A percentile compares a stretch with the other conserved stretches of the same genome.
phyloP scores from a whole-genome alignment of 306 rosid species.

The Sesbania bispinosa region DNA sequence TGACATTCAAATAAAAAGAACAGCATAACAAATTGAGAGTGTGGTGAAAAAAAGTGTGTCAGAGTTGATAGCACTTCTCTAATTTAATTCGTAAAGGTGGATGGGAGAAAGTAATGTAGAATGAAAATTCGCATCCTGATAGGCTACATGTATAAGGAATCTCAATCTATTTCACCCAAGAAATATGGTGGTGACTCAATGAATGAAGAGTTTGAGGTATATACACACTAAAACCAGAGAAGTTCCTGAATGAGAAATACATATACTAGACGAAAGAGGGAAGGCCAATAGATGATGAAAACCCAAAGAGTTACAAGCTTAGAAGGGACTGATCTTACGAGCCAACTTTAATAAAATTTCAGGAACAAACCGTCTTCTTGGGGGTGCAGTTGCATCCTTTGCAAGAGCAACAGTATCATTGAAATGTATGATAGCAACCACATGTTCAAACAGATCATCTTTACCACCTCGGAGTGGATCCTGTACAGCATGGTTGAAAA shows the following conservation, averaged over 20 bases:
- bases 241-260: neutral
- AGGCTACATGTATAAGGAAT: neutral
- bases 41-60: too few relatives aligned
- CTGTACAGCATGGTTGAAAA: slow-evolving; percentile 39
- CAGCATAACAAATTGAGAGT: neutral
- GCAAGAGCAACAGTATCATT: slow-evolving; percentile 69
- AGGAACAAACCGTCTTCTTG: slow-evolving; percentile 75
- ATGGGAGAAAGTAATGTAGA: neutral
- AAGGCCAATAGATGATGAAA: neutral
- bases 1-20: neutral
- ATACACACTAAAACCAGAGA: neutral
- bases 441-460: slow-evolving; percentile 69
- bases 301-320: slow-evolving; percentile 4
- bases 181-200: slow-evolving; percentile 16
- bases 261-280: neutral
- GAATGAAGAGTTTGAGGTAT: slow-evolving; percentile 17
- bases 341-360: slow-evolving; percentile 77
- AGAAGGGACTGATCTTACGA: slow-evolving; percentile 74
- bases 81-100: neutral
- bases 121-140: neutral
- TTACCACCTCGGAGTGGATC: slow-evolving; percentile 95
- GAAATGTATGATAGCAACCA: slow-evolving; percentile 64
- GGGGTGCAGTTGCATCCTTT: slow-evolving; percentile 61
- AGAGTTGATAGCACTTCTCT: too few relatives aligned
- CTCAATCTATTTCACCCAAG: neutral